These are phyloP conservation scores for Penicillium cinerascens DNA, from an alignment of 495 filamentous ascomycete genomes.

Conservation along the genomic window DNA sequence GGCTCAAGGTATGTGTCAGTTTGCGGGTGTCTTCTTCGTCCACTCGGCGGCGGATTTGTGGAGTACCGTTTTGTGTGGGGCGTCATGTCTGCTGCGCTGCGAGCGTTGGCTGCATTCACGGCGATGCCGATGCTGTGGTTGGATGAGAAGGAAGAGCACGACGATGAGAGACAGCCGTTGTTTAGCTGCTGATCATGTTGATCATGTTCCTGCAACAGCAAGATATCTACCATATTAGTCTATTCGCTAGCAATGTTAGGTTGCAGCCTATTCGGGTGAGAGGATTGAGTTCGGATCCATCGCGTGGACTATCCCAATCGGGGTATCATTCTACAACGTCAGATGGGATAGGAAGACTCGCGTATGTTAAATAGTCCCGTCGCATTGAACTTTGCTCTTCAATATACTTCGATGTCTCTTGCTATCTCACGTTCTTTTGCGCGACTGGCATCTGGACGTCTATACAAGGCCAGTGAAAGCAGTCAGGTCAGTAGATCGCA, in stretches of 20 bases:
- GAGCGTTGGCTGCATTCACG: not conserved
- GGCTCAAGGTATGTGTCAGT: conserved; percentile 32
- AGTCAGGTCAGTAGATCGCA: not conserved
- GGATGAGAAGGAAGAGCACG: not conserved
- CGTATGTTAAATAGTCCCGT: no score
- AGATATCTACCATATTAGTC: not conserved
- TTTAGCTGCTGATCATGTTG: conserved; percentile 8
- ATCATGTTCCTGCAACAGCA: not conserved
- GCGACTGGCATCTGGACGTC: not conserved
- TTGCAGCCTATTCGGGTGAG: conserved; percentile 5
- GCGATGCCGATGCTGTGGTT: conserved; percentile 21
- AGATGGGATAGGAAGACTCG: not conserved
- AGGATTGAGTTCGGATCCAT: conserved; percentile 10
- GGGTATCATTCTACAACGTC: conserved; percentile 1
- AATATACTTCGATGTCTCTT: not conserved
- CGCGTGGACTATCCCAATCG: conserved; percentile 20
- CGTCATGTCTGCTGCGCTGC: conserved; percentile 37
- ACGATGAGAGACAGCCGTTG: not conserved
- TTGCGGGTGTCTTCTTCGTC: conserved; percentile 54
- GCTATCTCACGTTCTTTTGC: not conserved
- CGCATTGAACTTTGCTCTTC: no score
- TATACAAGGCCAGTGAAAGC: not conserved
- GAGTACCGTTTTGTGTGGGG: conserved; percentile 55
- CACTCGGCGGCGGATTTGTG: conserved; percentile 61
- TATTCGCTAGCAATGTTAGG: not conserved